Conservation (phyloP, 805 yeast species). For the Metschnikowia kofuensis region DNA sequence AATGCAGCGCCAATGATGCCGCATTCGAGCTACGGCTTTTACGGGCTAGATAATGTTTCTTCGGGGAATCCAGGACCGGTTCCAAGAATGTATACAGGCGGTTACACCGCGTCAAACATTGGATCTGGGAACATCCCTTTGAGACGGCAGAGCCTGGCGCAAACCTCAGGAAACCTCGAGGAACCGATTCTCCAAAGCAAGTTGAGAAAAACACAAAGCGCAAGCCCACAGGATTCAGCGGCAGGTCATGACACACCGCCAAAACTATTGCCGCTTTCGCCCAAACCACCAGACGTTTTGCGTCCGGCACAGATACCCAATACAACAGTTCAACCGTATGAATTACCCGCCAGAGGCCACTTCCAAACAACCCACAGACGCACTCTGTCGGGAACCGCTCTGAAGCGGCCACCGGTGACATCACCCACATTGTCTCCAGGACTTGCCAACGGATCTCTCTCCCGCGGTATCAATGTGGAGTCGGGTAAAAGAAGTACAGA, state of each 20-base stretch:
- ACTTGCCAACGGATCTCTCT: conserved; percentile 44
- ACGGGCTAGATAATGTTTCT: not conserved
- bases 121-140: not conserved
- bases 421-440: conserved; percentile 34
- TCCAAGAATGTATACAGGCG: conserved; percentile 1
- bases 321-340: not conserved
- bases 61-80: not conserved
- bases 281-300: conserved; percentile 2
- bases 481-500: conserved; percentile 33
- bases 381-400: conserved; percentile 21
- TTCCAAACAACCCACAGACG: conserved; percentile 23
- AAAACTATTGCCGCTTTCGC: conserved; percentile 7
- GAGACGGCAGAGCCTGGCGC: conserved; percentile 8
- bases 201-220: conserved; percentile 4
- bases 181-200: not conserved
- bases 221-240: conserved; percentile 4
- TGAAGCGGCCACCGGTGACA: conserved; percentile 1
- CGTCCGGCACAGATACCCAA: not conserved
- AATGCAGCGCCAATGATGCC: not conserved
- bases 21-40: not conserved
- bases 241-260: not conserved
- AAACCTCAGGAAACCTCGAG: not conserved
- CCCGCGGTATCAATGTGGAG: conserved; percentile 35
- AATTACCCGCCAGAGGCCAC: conserved; percentile 19
- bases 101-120: not conserved